Evolutionary conservation across 352 stramenopile genomes (phyloP), one percentile per base, ranked within the genome.

Genomic region (Pythium dissotocum): DNA sequence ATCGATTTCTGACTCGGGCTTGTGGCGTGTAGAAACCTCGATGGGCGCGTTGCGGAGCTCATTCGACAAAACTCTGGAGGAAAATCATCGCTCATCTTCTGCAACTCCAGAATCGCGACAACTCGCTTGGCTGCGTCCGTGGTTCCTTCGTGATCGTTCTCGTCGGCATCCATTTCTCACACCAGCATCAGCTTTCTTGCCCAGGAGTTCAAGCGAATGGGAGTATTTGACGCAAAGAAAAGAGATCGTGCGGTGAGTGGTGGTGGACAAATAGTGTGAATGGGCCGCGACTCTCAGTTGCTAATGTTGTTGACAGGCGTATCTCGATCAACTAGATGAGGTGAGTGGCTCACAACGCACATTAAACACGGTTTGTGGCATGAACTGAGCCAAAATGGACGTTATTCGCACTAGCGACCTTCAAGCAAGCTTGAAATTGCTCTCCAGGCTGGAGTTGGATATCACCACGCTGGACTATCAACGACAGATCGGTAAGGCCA

Each of bases 1-100:
- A 30, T 30, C 28, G 28, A 66, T 8, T 60, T 40, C 28, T 69
- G 8, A 24, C n/a, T 0, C 24, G n/a, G 21, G 9, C 9, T 61
- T 2, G 26, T 57, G 18, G 33, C 32, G 33, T 24, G 2, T 40
- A 85, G 65, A 28, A 88, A 85, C 36, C 57, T 82, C 16, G 89
- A 90, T 55, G 63, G 61, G 14, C 80, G 75, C 13, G 70, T 91
- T 4, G 32, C 62, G 24, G 60, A 71, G n/a, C 65, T 89, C 12
- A 75, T 90, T n/a, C 61, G 61, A 26, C 64, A 74, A 26, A 76
- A 77, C 65, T 83, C 77, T 0, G 58, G 72, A 18, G 79, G 78
- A 12, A 87, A 82, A 38, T 79, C 82, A 35, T 71, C 77, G 7
- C 26, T 94, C 7, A 65, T 94, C 10, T 93, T 94, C 54, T 94